Evolutionary conservation across 352 stramenopile species (phyloP).

Genomic region (Phytophthora citricola): DNA sequence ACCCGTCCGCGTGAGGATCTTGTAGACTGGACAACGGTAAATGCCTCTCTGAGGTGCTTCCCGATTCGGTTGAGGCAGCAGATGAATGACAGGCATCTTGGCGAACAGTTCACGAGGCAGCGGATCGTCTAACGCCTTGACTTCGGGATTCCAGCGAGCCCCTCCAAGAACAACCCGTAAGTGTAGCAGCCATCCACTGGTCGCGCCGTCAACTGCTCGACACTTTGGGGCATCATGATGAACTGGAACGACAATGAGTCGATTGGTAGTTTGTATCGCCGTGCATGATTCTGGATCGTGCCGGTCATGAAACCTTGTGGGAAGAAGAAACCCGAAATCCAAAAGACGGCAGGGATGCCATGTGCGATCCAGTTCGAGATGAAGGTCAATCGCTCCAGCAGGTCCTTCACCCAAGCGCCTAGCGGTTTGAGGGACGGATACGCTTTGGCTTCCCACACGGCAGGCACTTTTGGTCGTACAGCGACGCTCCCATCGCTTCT

Average conservation of each 20-base stretch:
- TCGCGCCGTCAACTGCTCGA: slow-evolving; percentile 45
- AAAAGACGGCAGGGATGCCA: slow-evolving; percentile 87
- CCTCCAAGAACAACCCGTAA: slow-evolving; percentile 48
- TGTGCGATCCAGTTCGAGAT: slow-evolving; percentile 76
- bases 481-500: slow-evolving; percentile 84
- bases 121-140: slow-evolving; percentile 85
- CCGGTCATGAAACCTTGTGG: slow-evolving; percentile 93
- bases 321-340: slow-evolving; percentile 95
- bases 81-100: slow-evolving; percentile 91
- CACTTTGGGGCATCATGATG: slow-evolving; percentile 65
- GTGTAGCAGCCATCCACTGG: slow-evolving; percentile 45
- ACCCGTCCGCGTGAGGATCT: slow-evolving; percentile 92
- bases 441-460: slow-evolving; percentile 87
- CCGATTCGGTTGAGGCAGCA: slow-evolving; percentile 84
- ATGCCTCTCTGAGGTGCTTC: slow-evolving; percentile 77
- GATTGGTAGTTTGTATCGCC: slow-evolving; percentile 84
- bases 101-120: slow-evolving; percentile 94
- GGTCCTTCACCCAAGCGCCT: slow-evolving; percentile 88
- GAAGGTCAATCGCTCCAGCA: slow-evolving; percentile 80
- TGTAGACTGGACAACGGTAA: slow-evolving; percentile 96
- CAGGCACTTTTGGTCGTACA: slow-evolving; percentile 91
- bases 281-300: slow-evolving; percentile 93
- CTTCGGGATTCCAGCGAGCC: slow-evolving; percentile 50
- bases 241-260: slow-evolving; percentile 88
- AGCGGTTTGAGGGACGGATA: slow-evolving; percentile 94